Conservation (phyloP, 768 basidiomycete genomes). For the Boletus coccyginus region DNA sequence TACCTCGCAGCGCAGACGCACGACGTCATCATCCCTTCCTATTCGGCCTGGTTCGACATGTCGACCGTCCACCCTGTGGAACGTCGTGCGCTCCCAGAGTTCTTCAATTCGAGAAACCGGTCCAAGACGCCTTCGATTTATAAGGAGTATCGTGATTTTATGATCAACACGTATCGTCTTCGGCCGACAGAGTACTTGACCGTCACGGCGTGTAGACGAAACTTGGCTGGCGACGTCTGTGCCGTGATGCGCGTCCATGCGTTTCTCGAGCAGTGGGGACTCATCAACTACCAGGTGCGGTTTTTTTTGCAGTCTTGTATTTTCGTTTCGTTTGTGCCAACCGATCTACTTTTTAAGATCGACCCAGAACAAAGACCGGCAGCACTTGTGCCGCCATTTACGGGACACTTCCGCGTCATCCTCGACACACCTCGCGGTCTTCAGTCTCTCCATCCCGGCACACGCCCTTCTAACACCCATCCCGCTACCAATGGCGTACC, state of each 20-base stretch:
- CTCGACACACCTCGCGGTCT: slow-evolving; percentile 96
- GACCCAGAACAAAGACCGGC: slow-evolving; percentile 96
- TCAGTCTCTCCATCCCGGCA: slow-evolving; percentile 87
- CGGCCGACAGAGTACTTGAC: slow-evolving; percentile 95
- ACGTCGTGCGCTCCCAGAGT: slow-evolving; percentile 89
- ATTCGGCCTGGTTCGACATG: slow-evolving; percentile 98
- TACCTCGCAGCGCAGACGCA: slow-evolving; percentile 98
- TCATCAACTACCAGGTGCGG: slow-evolving; percentile 95
- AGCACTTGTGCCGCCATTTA: slow-evolving; percentile 93
- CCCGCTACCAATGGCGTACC: slow-evolving; percentile 48
- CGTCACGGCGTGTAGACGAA: slow-evolving; percentile 93
- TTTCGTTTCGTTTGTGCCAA: neutral
- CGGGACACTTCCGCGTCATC: slow-evolving; percentile 97
- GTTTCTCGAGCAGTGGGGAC: slow-evolving; percentile 98
- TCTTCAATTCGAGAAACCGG: slow-evolving; percentile 94
- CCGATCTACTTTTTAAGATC: slow-evolving; percentile 54
- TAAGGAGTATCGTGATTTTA: slow-evolving; percentile 99
- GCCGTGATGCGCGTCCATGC: slow-evolving; percentile 99
- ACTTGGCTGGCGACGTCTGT: slow-evolving; percentile 97
- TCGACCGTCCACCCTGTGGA: slow-evolving; percentile 91
- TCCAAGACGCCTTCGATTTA: slow-evolving; percentile 96
- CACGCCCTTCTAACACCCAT: slow-evolving; percentile 49
- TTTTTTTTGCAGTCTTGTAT: neutral
- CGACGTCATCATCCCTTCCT: slow-evolving; percentile 95
- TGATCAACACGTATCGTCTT: slow-evolving; percentile 97